phyloP scores from a whole-genome alignment of 2,329 filamentous ascomycete genomes.

The Plectosphaerella sp. region DNA sequence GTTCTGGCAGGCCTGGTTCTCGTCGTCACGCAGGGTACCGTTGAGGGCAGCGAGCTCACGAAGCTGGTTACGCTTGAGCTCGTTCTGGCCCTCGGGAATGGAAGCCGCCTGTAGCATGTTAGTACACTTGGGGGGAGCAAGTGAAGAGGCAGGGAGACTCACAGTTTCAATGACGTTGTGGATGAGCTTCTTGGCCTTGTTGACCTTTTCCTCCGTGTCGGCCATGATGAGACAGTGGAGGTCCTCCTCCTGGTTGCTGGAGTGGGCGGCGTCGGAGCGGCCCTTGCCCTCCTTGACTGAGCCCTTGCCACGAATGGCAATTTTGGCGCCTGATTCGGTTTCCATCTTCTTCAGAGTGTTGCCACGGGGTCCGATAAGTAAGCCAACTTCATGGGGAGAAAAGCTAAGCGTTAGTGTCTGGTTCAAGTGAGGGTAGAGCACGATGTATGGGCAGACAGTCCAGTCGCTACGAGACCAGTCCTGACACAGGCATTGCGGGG shows the following conservation, averaged over 20 bases:
- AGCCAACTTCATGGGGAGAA: constrained; percentile 80
- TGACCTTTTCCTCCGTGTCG: constrained; percentile 98
- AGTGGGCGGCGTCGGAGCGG: constrained; percentile 96
- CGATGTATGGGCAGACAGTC: constrained; percentile 19
- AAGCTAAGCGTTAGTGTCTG: constrained; percentile 87
- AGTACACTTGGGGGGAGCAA: constrained; percentile 10
- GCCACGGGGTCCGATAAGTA: constrained; percentile 99
- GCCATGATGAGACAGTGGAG: constrained; percentile 99
- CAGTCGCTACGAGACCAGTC: constrained; percentile 20
- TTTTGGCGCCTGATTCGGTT: constrained; percentile 93
- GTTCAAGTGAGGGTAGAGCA: constrained; percentile 30
- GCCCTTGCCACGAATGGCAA: constrained; percentile 98
- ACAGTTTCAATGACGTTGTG: constrained; percentile 99
- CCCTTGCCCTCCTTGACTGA: constrained; percentile 99
- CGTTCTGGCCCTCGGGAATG: constrained; percentile 97
- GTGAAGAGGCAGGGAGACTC: constrained; percentile 34
- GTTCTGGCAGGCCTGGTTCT: constrained; percentile 99
- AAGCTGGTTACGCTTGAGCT: constrained; percentile 97
- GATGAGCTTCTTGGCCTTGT: constrained; percentile 97
- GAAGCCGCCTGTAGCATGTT: constrained; percentile 72
- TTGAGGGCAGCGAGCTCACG: constrained; percentile 96
- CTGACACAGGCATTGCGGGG: constrained; percentile 16
- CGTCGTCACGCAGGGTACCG: constrained; percentile 97
- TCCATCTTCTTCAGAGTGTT: constrained; percentile 99
- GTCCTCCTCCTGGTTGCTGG: constrained; percentile 99